These are phyloP conservation scores for Microdochium paspali DNA, from an alignment of 2,329 filamentous ascomycete genomes.

Conservation along the genomic window DNA sequence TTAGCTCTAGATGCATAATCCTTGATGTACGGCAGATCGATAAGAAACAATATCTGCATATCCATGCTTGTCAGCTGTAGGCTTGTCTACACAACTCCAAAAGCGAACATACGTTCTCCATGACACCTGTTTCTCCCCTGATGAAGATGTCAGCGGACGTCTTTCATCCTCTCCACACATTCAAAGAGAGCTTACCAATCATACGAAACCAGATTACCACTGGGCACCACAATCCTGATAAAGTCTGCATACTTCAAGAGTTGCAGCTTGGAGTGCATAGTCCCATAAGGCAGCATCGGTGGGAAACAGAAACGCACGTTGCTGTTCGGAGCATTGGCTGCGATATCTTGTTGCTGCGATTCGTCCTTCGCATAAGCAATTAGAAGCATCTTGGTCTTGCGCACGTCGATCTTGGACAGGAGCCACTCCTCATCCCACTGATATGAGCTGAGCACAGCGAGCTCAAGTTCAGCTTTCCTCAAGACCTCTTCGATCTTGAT, in stretches of 20 bases:
- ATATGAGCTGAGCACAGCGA: constrained; percentile 79
- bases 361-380: constrained; percentile 45
- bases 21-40: constrained; percentile 69
- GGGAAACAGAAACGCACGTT: constrained; percentile 70
- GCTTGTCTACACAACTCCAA: neutral
- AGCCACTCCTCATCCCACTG: constrained; percentile 81
- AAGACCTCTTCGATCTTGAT: constrained; percentile 85
- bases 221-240: constrained; percentile 74
- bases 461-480: constrained; percentile 59
- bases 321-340: constrained; percentile 36
- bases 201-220: constrained; percentile 73
- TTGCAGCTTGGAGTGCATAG: constrained; percentile 94
- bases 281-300: constrained; percentile 61
- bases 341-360: constrained; percentile 40
- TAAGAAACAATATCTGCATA: constrained; percentile 68
- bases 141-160: constrained; percentile 1
- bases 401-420: constrained; percentile 56
- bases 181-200: constrained; percentile 32
- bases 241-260: constrained; percentile 69
- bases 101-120: constrained; percentile 63
- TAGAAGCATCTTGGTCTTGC: constrained; percentile 52
- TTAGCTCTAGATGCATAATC: constrained; percentile 17
- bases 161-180: too few species aligned
- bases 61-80: constrained; percentile 6
- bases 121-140: constrained; percentile 75